Percentiles rank a stretch among this genome's conserved stretches.
Conservation (phyloP, 805 yeast species). For the Scheffersomyces coipomensis region DNA sequence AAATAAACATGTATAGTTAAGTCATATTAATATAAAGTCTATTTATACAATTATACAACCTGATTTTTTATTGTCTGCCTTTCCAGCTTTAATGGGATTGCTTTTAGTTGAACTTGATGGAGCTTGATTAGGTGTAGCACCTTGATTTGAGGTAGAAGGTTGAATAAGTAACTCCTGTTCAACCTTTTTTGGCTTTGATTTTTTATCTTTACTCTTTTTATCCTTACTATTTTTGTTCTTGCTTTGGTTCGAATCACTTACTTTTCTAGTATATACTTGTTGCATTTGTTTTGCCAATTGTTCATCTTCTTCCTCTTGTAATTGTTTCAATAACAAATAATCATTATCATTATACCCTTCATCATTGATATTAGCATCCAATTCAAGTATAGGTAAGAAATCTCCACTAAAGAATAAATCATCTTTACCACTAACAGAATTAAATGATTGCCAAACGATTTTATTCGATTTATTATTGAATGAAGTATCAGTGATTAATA, state of each 20-base stretch:
- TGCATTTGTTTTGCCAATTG: conserved; percentile 48
- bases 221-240: background rate
- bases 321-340: conserved; percentile 38
- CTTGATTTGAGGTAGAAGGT: background rate
- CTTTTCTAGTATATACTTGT: conserved; percentile 20
- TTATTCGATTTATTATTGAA: conserved; percentile 40
- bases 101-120: background rate
- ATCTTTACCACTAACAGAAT: conserved; percentile 63
- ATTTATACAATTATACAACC: conserved; percentile 22
- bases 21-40: too few relatives aligned
- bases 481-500: conserved; percentile 75
- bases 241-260: conserved; percentile 3
- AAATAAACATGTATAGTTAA: conserved; percentile 1
- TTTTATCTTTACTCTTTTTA: background rate
- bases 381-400: conserved; percentile 48
- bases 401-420: conserved; percentile 69
- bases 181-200: conserved; percentile 1
- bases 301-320: conserved; percentile 60
- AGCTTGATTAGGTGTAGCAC: too few relatives aligned
- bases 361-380: conserved; percentile 4
- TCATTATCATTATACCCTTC: conserved; percentile 16
- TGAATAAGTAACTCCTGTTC: conserved; percentile 1
- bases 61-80: conserved; percentile 14
- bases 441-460: conserved; percentile 83
- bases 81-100: conserved; percentile 2